Base-by-base conservation (phyloP, 495 filamentous ascomycete genomes). In the Neurospora sp. region DNA sequence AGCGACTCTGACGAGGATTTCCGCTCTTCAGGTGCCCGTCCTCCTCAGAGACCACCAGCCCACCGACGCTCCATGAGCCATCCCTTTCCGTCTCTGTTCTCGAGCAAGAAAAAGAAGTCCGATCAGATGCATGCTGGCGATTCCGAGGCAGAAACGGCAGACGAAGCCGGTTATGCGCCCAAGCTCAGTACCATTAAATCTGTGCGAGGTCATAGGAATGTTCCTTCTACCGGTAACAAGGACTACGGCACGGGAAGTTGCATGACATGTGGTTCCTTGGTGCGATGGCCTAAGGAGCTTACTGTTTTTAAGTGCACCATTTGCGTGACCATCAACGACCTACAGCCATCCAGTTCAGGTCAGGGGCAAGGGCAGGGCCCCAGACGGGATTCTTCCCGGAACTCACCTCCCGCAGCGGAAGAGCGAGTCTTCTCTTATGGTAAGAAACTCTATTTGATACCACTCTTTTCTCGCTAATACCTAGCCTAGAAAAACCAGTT, bases 281-380 rank as follows among this genome's bases (percentile, higher is more conserved):
- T 97, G 68, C 89, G 90, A 69, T 97, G 94, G 92, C 94, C 94
- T n/a, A 87, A 86, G 73, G 85, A 90, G 71, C 78, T 95, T 75
- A 86, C 87, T 37, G 85, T 90, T 53, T 97, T 94, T 82, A 87
- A 93, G 75, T 98, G 94, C 81, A 91, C 92, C 40, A 89, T 91
- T 68, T 98, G 94, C 80, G 83, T 93, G 76, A 97, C 92, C 68
- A 88, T 98, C 76, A 97, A 96, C 75, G 94, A 97, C 78, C 78
- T 97, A 68, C 87, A 88, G 73, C 88, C 88, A 14, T 74, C 70
- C 65, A 65, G 14, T 14, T 65, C 53, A 35, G 53, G 53, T 8
- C 53, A 65, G 31, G 53, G 53, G 14, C 53, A 65, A 35, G 74
- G 72, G 44, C 70, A 75, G 22, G 75, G 71, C 8, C 40, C 42